Evolutionary conservation across 495 filamentous ascomycete species (phyloP).

Genomic region (Mycothermus thermophilus): DNA sequence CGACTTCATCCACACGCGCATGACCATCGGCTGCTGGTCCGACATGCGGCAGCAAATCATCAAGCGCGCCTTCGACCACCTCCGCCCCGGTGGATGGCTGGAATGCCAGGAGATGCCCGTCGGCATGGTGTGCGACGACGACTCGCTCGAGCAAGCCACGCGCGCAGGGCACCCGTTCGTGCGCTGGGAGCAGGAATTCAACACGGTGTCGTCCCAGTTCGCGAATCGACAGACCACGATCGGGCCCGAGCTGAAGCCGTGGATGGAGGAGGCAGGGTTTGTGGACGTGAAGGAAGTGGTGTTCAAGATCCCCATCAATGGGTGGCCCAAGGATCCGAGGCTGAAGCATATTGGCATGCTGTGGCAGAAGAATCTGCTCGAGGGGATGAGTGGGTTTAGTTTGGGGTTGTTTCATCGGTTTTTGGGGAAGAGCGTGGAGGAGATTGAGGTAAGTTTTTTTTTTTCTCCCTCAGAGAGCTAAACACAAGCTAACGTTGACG

Average conservation of each 20-base stretch:
- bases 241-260: neutral
- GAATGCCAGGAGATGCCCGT: conserved; percentile 12
- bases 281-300: conserved; percentile 7
- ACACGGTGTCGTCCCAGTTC: conserved; percentile 6
- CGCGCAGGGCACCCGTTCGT: conserved; percentile 5
- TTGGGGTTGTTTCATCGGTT: conserved; percentile 13
- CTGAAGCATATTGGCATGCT: conserved; percentile 15
- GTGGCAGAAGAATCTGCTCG: conserved; percentile 22
- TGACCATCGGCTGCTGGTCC: conserved; percentile 29
- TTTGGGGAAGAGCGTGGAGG: conserved; percentile 28
- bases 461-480: too few species aligned
- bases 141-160: too few species aligned
- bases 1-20: conserved; percentile 35
- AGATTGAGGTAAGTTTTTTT: conserved; percentile 25
- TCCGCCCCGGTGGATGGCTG: conserved; percentile 15
- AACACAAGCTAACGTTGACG: too few species aligned
- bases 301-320: conserved; percentile 7
- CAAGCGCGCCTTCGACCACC: conserved; percentile 1
- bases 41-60: conserved; percentile 30
- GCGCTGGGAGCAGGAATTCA: conserved; percentile 1
- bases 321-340: conserved; percentile 13
- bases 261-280: conserved; percentile 12
- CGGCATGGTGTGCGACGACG: conserved; percentile 10
- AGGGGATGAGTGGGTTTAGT: conserved; percentile 21
- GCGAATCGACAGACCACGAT: neutral